Evolutionary conservation across 192 early-diverging fungal species (phyloP), one percentile per base, ranked within the genome.

Genomic region (Entomortierella chlamydospora): DNA sequence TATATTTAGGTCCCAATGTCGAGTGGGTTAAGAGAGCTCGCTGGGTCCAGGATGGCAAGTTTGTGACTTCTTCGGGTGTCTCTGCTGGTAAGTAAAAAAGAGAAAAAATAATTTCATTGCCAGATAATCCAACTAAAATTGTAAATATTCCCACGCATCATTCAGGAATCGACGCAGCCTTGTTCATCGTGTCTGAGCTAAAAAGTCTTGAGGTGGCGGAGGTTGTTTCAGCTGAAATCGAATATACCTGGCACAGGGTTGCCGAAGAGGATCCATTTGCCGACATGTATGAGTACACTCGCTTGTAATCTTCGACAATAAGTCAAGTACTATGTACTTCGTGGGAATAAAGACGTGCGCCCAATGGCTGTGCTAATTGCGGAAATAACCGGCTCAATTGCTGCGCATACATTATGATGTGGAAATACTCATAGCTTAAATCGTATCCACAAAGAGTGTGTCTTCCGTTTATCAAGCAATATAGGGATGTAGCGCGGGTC

Each of bases 11-110:
- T 9, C 72, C 72, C 12, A 82, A 84, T 25, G 83, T 87, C 12
- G 63, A 72, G n/a, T 88, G 86, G 86, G 54, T 87, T 25, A 81
- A 76, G 28, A 80, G 68, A 10, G 87, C 86, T 25, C 77, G 87
- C 31, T 89, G 81, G 82, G 84, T 89, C 4, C 62, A 80, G 23
- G 87, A 89, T 72, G 84, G 79, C 25, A 86, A 86, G 20, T 79
- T 42, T 43, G 81, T 73, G 17, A 67, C 83, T 15, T 83, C 83
- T 1, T 80, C 76, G 18, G 85, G 85, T 26, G 81, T 84, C n/a
- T 80, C 81, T 53, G 83, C 83, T 20, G 83, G 83, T 62, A 65
- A 65, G 66, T 30, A 6, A 28, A 4, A 50, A 23, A 17, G 22
- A 50, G 34, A 37, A 37, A 10, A 7, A 37, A 17, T 15, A 5